These are phyloP conservation scores for Tephrocybe sp. DNA, from an alignment of 768 basidiomycete genomes.

Conservation along the genomic window DNA sequence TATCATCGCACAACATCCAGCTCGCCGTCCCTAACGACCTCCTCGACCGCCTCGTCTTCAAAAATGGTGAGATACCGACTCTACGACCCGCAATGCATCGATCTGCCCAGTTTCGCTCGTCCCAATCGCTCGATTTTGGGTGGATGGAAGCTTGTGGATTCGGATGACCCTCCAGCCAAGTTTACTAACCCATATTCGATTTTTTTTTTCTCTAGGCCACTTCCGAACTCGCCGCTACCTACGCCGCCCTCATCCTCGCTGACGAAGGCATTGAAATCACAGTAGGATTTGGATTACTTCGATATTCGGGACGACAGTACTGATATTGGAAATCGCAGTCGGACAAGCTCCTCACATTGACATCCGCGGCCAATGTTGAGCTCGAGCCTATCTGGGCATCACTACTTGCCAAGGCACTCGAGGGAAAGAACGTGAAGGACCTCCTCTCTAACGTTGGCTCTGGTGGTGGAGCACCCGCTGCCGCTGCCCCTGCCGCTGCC, in stretches of 20 bases:
- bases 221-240: constrained; percentile 87
- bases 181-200: too few species aligned
- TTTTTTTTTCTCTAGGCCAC: constrained; percentile 35
- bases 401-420: constrained; percentile 95
- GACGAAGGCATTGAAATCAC: constrained; percentile 98
- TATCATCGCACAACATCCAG: constrained; percentile 10
- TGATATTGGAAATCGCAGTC: constrained; percentile 46
- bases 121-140: neutral
- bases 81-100: neutral
- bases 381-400: constrained; percentile 97
- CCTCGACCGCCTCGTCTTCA: constrained; percentile 11
- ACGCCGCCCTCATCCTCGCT: constrained; percentile 97
- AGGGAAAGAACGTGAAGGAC: constrained; percentile 97
- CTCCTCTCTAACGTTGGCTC: constrained; percentile 93
- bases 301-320: neutral
- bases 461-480: constrained; percentile 85
- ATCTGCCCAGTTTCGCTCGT: constrained; percentile 2
- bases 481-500: constrained; percentile 44
- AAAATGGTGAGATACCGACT: constrained; percentile 21
- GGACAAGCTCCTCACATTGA: constrained; percentile 90
- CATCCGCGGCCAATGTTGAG: constrained; percentile 79
- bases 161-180: constrained; percentile 14
- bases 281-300: constrained; percentile 52
- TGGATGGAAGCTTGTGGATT: constrained; percentile 17
- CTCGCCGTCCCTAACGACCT: constrained; percentile 16